Evolutionary conservation across 1,284 basidiomycete species (phyloP).

Genomic region (Bondarzewia mesenterica): DNA sequence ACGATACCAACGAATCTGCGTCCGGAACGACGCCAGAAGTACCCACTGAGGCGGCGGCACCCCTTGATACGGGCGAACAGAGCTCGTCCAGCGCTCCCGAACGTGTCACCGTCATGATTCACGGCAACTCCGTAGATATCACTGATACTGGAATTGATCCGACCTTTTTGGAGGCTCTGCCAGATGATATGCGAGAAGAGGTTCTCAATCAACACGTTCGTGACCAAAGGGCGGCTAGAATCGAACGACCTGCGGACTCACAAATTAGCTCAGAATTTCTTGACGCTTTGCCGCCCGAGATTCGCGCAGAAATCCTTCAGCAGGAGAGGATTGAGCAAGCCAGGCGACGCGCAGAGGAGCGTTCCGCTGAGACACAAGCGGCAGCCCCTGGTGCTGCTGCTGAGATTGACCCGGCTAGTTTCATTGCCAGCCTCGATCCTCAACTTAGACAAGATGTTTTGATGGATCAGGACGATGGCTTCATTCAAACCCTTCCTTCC

Average conservation of each 20-base stretch:
- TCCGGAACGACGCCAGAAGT: no score
- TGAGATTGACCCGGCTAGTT: conserved; percentile 81
- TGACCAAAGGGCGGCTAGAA: conserved; percentile 73
- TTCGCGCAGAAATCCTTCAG: conserved; percentile 94
- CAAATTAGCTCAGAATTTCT: conserved; percentile 94
- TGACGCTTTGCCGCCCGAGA: conserved; percentile 91
- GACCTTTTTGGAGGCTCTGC: conserved; percentile 94
- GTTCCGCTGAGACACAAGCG: conserved; percentile 22
- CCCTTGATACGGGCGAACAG: conserved; percentile 15
- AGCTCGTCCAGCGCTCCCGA: conserved; percentile 33
- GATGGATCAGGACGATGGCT: conserved; percentile 78
- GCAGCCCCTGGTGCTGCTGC: conserved; percentile 39
- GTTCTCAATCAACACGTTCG: conserved; percentile 96
- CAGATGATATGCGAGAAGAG: conserved; percentile 98
- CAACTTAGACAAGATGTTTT: conserved; percentile 81
- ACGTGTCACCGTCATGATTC: conserved; percentile 80
- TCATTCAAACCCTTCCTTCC: conserved; percentile 73
- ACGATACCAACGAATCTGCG: no score
- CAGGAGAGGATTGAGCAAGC: conserved; percentile 84
- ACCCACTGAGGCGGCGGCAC: conserved; percentile 7
- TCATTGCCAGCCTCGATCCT: conserved; percentile 83
- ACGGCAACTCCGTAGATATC: conserved; percentile 94
- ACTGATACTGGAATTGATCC: conserved; percentile 99
- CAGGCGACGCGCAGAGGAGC: conserved; percentile 46
- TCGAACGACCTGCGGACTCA: conserved; percentile 71